Evolutionary conservation across 2,329 filamentous ascomycete genomes (phyloP), one percentile per base, ranked within the genome.

Genomic region (Cordyceps militaris): DNA sequence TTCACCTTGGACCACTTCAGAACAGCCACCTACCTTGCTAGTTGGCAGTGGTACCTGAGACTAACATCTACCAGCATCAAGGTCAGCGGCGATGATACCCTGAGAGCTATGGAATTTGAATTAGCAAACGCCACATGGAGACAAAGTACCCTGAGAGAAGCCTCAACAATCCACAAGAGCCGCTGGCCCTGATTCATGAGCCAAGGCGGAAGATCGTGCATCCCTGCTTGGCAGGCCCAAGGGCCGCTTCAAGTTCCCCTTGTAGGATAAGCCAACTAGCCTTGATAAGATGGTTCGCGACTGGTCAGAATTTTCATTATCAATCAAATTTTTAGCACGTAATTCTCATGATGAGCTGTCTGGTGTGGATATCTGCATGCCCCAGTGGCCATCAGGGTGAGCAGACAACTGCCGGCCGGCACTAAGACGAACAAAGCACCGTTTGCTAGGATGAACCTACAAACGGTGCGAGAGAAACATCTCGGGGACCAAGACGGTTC

Each of bases 381-480:
- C 42, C 42, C 30, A 23, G 28, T 38, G 43, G 5, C 52, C 52
- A 56, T 56, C 52, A 56, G 32, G 52, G 52, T 56, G 43, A 23
- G 10, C 14, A 10, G 43, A 21, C 32, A 56, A 56, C 19, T 48
- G 42, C 43, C 52, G 52, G 42, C 43, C 52, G 52, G 43, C 43
- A 56, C 52, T 28, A 56, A 30, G 19, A 56, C 32, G 21, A 44
- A 14, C 16, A 16, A 42, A 11, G 28, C 28, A 16, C 8, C 23
- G 21, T 4, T 16, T 8, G 38, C 40, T 26, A 16, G 24, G 10
- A 19, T 24, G 14, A 9, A 8, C 7, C 9, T 55, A 21, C 19
- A 4, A 16, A 5, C 14, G 36, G 3, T 13, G 38, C 34, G 16
- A 10, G 50, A 10, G 50, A 42, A 8, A n/a, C 11, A 50, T 10